Conservation (phyloP, 805 yeast genomes). For the Candida pseudoglaebosa region DNA sequence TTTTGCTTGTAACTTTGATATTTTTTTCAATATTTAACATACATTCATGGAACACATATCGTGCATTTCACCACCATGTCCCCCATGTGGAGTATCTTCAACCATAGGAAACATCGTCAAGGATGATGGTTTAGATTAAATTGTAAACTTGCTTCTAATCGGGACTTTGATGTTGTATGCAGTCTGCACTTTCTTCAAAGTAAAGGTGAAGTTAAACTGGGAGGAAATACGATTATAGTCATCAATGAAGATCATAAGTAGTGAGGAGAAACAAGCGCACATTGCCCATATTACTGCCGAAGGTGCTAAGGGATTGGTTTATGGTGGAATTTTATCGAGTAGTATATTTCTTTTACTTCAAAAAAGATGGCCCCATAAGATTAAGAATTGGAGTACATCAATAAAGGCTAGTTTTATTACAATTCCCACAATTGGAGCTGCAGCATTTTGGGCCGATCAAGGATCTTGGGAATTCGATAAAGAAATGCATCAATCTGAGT, state of each 20-base stretch:
- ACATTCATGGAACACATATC: slow-evolving; percentile 53
- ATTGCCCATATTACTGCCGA: slow-evolving; percentile 29
- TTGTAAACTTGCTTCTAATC: no score
- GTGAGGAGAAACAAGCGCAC: slow-evolving; percentile 40
- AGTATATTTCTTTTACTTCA: slow-evolving; percentile 32
- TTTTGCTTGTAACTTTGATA: background rate
- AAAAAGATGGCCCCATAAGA: slow-evolving; percentile 29
- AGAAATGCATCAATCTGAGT: slow-evolving; percentile 29
- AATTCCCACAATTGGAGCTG: slow-evolving; percentile 36
- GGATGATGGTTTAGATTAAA: background rate
- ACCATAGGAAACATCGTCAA: background rate
- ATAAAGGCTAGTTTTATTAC: slow-evolving; percentile 35
- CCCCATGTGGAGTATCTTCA: background rate
- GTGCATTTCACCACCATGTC: slow-evolving; percentile 10
- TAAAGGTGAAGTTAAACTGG: no score
- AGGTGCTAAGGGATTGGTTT: slow-evolving; percentile 36
- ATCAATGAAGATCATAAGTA: slow-evolving; percentile 34
- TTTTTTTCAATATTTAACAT: slow-evolving; percentile 15
- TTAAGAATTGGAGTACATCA: slow-evolving; percentile 32
- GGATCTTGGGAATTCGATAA: slow-evolving; percentile 43
- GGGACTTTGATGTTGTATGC: no score
- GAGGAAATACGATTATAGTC: background rate
- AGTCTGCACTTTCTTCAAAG: no score
- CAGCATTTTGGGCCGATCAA: slow-evolving; percentile 42
- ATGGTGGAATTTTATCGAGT: slow-evolving; percentile 28